Conservation (phyloP, 176 grass and related monocot species). For the Oryza punctata region DNA sequence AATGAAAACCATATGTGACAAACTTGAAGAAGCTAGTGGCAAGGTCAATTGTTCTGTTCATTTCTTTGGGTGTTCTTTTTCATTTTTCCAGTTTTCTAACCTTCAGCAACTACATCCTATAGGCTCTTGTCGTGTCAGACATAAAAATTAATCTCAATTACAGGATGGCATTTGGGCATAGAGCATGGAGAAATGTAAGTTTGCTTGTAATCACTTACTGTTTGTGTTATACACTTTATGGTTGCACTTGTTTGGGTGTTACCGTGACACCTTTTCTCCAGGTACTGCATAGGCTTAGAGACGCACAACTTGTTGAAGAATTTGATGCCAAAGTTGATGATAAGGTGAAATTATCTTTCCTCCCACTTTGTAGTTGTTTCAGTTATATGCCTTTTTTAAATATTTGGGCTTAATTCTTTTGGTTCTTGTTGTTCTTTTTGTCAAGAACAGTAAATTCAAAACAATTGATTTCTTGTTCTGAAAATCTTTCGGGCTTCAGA, state of each 20-base stretch:
- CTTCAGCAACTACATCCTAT: slow-evolving; percentile 30
- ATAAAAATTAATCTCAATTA: slow-evolving; percentile 86
- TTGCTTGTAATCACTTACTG: slow-evolving; percentile 30
- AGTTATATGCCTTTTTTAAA: slow-evolving; percentile 3
- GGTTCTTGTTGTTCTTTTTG: too few species aligned
- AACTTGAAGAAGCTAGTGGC: slow-evolving; percentile 82
- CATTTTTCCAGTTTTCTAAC: slow-evolving; percentile 41
- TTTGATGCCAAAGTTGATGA: slow-evolving; percentile 70
- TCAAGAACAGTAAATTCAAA: neutral
- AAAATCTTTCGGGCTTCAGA: too few species aligned
- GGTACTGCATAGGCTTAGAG: slow-evolving; percentile 84
- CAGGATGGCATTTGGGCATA: slow-evolving; percentile 65
- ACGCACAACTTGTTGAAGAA: slow-evolving; percentile 79
- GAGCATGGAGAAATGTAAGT: slow-evolving; percentile 94
- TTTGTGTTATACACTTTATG: slow-evolving; percentile 16
- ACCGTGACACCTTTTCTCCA: slow-evolving; percentile 39
- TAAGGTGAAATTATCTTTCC: slow-evolving; percentile 50
- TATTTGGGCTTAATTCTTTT: neutral
- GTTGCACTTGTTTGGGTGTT: neutral
- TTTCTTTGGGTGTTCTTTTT: neutral
- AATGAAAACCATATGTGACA: slow-evolving; percentile 96
- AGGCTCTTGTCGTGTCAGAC: slow-evolving; percentile 88
- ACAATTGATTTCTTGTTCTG: too few species aligned
- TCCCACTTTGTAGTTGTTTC: slow-evolving; percentile 6
- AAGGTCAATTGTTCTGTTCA: slow-evolving; percentile 52